phyloP scores from a whole-genome alignment of 768 basidiomycete species.

The Xanthoconium stramineum region DNA sequence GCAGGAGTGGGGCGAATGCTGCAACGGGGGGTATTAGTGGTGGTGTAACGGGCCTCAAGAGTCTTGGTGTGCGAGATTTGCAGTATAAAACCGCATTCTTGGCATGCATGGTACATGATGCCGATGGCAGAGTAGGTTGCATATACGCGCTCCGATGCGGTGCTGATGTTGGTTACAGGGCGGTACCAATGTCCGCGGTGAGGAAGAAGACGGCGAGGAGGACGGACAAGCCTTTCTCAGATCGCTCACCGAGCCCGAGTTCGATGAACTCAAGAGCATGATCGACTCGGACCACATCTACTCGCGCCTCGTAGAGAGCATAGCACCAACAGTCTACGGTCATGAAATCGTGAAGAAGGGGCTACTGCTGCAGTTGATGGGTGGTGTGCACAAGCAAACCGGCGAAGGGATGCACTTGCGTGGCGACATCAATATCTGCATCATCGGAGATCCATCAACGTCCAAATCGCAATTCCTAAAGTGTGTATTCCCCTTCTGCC shows the following conservation, averaged over 20 bases:
- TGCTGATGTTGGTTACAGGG: conserved; percentile 41
- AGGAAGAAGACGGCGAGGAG: conserved; percentile 75
- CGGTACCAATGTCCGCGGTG: conserved; percentile 86
- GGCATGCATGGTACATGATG: conserved; percentile 94
- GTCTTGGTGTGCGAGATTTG: conserved; percentile 89
- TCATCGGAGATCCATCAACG: conserved; percentile 95
- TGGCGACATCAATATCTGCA: conserved; percentile 97
- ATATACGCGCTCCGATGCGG: not conserved
- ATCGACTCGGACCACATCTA: conserved; percentile 95
- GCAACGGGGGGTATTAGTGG: conserved; percentile 62
- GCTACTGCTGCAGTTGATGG: conserved; percentile 92
- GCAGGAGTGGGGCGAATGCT: conserved; percentile 55
- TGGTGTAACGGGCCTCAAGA: conserved; percentile 94
- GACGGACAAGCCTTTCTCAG: conserved; percentile 83
- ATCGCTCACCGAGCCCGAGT: conserved; percentile 88
- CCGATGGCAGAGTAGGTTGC: conserved; percentile 76
- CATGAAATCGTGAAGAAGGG: conserved; percentile 99
- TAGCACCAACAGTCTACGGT: conserved; percentile 97
- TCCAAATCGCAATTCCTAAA: conserved; percentile 99
- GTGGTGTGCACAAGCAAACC: conserved; percentile 97
- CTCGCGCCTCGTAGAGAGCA: conserved; percentile 86
- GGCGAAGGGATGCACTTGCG: conserved; percentile 96
- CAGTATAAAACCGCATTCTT: conserved; percentile 99
- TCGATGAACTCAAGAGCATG: conserved; percentile 93
- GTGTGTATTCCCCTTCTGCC: conserved; percentile 44